Evolutionary conservation across 2,329 filamentous ascomycete species (phyloP), one percentile per base, ranked within the genome.

Genomic region (Fusarium keratoplasticum): DNA sequence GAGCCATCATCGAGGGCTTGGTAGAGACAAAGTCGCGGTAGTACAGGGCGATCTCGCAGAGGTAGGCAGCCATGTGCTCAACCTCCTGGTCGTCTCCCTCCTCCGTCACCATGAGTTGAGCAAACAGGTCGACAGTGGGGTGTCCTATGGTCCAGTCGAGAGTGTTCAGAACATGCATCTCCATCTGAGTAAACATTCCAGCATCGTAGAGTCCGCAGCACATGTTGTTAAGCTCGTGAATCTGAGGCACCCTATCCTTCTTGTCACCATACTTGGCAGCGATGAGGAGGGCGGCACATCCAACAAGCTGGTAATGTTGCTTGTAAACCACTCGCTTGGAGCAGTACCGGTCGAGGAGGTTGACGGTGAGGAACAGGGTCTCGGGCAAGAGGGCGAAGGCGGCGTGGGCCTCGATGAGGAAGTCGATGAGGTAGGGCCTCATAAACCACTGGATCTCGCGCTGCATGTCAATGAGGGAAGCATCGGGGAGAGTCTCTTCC

Each of bases 391-490:
- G 89, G 78, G 95, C 93, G 85, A 98, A 99, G 70, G 96, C 96
- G 76, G 94, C 93, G 81, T 99, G 96, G 60, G 96, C 96, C 89
- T 99, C 96, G 79, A 98, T 93, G 76, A 99, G 90, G 85, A 99
- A 99, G 86, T 99, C 96, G 81, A 99, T 94, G 38, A 99, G 92
- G 83, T 98, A 98, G 0, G 96, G 96, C 79, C 96, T 89, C 96
- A 99, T 99, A 86, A 97, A 98, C 96, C 96, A 99, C 82, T 98
- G 95, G 73, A 99, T 98, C 88, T 99, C 96, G 76, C 95, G 95
- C 85, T 99, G 96, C 84, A 98, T 98, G 83, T 99, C 96, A 83
- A 99, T 99, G 38, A 97, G 95, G 83, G 96, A 96, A 82, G 97
- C 96, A 83, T 99, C 96, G 63, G 96, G 94, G 75, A 98, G 88